Evolutionary conservation across 768 basidiomycete species (phyloP), one percentile per base, ranked within the genome.

Genomic region (Pholiota microspora): DNA sequence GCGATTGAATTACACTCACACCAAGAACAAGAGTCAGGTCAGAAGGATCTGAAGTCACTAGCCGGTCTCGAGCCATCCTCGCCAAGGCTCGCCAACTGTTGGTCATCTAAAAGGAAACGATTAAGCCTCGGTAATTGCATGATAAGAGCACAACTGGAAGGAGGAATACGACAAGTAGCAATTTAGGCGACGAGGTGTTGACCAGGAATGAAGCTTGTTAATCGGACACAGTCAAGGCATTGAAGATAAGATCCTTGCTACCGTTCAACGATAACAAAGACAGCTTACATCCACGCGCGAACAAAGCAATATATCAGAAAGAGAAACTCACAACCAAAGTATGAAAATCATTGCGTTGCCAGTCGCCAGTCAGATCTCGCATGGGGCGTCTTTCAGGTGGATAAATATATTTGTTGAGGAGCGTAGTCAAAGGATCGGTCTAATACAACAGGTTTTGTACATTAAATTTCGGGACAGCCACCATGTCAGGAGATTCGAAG

Each of bases 61-160:
- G 80, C 28, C 84, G 77, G 67, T 93, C 91, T 64, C 87, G 80
- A 29, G 91, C 89, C 88, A 92, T 90, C 58, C 74, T 79, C n/a
- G 91, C 91, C 51, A 93, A 64, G 1, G 91, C 83, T 50, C 92
- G 78, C 92, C 92, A 94, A 65, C 86, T 90, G 62, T 94, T 93
- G 35, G 88, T 84, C 86, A 91, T 91, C 91, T 93, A 66, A 36
- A 18, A 7, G 21, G 3, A 28, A 18, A n/a, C n/a, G 27, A n/a
- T 32, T 18, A 9, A 18, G 8, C 51, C 24, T 31, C 29, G 12
- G 7, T 6, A 31, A 12, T 12, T 31, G 12, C 12, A 31, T 31
- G 12, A 12, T 12, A 31, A 31, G 29, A 31, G 12, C 12, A 31
- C 12, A 23, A 15, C 46, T 29, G 45, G 31, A 29, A 49, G 46